These are phyloP conservation scores for Vicia sativa DNA, from an alignment of 306 rosid species.

Conservation along the genomic window DNA sequence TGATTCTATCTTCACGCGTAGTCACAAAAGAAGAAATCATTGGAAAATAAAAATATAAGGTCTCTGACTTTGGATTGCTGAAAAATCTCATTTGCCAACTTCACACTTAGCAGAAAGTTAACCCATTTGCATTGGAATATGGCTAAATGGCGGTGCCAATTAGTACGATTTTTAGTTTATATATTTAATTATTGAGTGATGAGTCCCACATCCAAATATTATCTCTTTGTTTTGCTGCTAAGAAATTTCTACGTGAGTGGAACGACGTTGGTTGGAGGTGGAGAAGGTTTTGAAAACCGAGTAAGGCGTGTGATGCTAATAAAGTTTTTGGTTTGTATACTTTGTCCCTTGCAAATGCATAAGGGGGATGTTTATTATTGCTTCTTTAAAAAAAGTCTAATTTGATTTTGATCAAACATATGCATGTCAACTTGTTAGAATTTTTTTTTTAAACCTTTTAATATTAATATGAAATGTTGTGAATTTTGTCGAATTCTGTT, in stretches of 20 bases:
- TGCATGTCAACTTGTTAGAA: slow-evolving; percentile 5
- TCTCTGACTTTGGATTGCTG: slow-evolving; percentile 31
- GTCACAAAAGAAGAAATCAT: slow-evolving; percentile 45
- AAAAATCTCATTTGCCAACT: slow-evolving; percentile 43
- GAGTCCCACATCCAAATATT: slow-evolving; percentile 16
- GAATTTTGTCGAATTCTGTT: too few species aligned
- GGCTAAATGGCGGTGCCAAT: slow-evolving; percentile 55
- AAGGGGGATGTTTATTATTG: slow-evolving; percentile 40
- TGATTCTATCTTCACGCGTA: slow-evolving; percentile 59
- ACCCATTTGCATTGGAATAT: slow-evolving; percentile 46
- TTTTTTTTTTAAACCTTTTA: neutral
- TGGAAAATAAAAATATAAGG: slow-evolving; percentile 16
- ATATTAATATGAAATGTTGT: too few species aligned
- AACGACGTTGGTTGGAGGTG: slow-evolving; percentile 34
- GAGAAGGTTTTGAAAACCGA: slow-evolving; percentile 33
- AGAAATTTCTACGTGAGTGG: slow-evolving; percentile 40
- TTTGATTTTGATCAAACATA: slow-evolving; percentile 14
- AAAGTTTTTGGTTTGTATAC: slow-evolving; percentile 29
- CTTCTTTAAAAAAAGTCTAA: neutral
- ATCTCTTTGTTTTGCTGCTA: slow-evolving; percentile 33
- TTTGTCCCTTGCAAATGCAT: slow-evolving; percentile 33
- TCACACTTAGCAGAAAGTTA: slow-evolving; percentile 44
- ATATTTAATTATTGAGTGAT: slow-evolving; percentile 13
- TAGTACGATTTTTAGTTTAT: slow-evolving; percentile 1
- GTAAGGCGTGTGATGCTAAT: slow-evolving; percentile 30